phyloP scores from a whole-genome alignment of 1,284 basidiomycete species.

The Ustilago nuda region DNA sequence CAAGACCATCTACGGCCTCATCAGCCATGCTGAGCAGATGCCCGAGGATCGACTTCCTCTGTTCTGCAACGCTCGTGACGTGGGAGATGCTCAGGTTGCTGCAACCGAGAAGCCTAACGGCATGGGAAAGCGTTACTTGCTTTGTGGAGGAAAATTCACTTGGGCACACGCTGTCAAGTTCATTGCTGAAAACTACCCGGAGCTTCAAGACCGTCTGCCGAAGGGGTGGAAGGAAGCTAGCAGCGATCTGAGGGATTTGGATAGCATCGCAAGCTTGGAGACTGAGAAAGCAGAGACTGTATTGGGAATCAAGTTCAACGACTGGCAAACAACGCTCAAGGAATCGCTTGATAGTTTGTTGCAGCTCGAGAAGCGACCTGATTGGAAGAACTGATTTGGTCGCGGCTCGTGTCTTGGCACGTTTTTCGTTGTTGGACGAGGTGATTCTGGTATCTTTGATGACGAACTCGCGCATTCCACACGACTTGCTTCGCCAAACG shows the following conservation, averaged over 20 bases:
- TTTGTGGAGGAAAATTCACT: constrained; percentile 58
- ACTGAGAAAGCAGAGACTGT: constrained; percentile 44
- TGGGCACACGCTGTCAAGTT: constrained; percentile 56
- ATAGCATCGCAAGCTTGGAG: constrained; percentile 48
- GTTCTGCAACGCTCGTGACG: constrained; percentile 63
- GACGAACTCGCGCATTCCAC: no score
- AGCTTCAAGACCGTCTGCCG: constrained; percentile 52
- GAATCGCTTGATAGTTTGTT: constrained; percentile 56
- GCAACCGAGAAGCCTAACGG: constrained; percentile 50
- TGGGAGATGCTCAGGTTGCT: constrained; percentile 64
- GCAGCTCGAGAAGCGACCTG: constrained; percentile 45
- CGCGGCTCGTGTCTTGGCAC: no score
- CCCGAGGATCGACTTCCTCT: constrained; percentile 68
- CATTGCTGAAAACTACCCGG: constrained; percentile 47
- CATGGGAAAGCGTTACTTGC: constrained; percentile 52
- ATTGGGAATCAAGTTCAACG: constrained; percentile 49
- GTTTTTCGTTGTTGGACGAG: no score
- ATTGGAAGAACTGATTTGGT: constrained; percentile 39
- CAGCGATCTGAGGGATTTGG: constrained; percentile 18
- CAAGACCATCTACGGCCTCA: constrained; percentile 60
- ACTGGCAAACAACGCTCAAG: constrained; percentile 60
- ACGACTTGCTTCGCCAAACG: no score
- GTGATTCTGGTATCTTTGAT: no score
- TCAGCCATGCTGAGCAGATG: constrained; percentile 47
- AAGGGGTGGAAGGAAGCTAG: constrained; percentile 57